Percentiles rank a stretch among this genome's conserved stretches.
Evolutionary conservation across 805 yeast species (phyloP).

Genomic region (Scheffersomyces ergatensis): DNA sequence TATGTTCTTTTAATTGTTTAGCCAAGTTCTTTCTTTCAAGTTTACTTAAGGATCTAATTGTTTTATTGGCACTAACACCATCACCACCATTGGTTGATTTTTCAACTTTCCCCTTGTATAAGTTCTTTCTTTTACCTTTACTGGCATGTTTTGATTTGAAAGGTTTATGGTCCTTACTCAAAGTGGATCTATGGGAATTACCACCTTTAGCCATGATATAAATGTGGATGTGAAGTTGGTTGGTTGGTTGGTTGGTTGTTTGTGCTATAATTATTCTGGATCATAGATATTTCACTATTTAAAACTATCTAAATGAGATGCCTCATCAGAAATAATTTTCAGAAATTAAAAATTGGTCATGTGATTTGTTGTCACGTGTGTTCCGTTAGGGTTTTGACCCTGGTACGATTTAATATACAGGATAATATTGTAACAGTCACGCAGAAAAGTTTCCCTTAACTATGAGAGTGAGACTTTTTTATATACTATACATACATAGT

Average conservation of each 20-base stretch:
- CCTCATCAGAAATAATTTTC: no score
- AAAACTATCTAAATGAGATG: no score
- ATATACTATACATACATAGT: no score
- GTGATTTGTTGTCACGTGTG: conserved; percentile 8
- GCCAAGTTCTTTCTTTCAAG: conserved; percentile 74
- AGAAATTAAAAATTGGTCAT: no score
- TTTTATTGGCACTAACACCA: conserved; percentile 29
- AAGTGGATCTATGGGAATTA: conserved; percentile 79
- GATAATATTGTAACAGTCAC: no score
- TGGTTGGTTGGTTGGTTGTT: no score
- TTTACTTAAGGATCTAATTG: conserved; percentile 40
- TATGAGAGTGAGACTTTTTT: no score
- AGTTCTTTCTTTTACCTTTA: conserved; percentile 80
- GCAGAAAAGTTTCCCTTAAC: no score
- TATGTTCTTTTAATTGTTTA: conserved; percentile 72
- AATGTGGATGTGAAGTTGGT: no score
- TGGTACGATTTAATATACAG: no score
- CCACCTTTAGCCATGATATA: conserved; percentile 40
- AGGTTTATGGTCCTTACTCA: conserved; percentile 82
- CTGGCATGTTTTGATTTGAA: conserved; percentile 91
- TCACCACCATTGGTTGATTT: conserved; percentile 35
- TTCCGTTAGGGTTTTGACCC: conserved; percentile 7
- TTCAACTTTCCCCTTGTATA: conserved; percentile 85
- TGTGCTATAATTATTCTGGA: no score
- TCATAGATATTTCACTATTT: no score